Conservation (phyloP, 2,329 filamentous ascomycete genomes). For the Colletotrichum sp. region DNA sequence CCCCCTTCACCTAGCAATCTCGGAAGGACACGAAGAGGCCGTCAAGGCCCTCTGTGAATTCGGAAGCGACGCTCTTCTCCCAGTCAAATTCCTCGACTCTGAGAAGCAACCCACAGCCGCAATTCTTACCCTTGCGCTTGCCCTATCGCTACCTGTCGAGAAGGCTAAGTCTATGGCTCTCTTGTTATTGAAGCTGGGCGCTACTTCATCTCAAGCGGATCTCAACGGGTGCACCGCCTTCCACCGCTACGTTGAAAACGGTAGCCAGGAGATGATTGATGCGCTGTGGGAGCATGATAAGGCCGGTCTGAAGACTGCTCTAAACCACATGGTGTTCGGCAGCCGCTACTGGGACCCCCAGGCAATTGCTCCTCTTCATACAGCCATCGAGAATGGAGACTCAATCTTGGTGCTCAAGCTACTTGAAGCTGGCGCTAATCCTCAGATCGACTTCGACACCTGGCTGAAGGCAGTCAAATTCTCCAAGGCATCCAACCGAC, state of each 20-base stretch:
- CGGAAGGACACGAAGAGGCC: slow-evolving; percentile 71
- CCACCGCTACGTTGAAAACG: slow-evolving; percentile 64
- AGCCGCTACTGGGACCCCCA: slow-evolving; percentile 35
- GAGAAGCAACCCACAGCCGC: slow-evolving; percentile 58
- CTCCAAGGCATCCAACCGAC: slow-evolving; percentile 39
- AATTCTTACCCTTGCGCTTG: slow-evolving; percentile 74
- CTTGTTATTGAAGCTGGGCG: slow-evolving; percentile 72
- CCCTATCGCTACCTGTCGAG: slow-evolving; percentile 65
- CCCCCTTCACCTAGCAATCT: slow-evolving; percentile 79
- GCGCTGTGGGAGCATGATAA: slow-evolving; percentile 61
- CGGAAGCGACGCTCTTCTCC: slow-evolving; percentile 78
- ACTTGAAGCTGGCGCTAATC: slow-evolving; percentile 65
- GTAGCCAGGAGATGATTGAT: slow-evolving; percentile 53
- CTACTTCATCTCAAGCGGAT: slow-evolving; percentile 77
- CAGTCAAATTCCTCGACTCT: slow-evolving; percentile 68
- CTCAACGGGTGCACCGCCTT: slow-evolving; percentile 67
- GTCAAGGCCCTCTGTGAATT: slow-evolving; percentile 76
- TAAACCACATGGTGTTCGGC: slow-evolving; percentile 66
- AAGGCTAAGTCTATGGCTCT: slow-evolving; percentile 70
- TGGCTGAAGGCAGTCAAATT: slow-evolving; percentile 66
- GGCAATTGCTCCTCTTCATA: slow-evolving; percentile 58
- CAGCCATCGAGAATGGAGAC: slow-evolving; percentile 62
- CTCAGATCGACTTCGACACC: slow-evolving; percentile 65
- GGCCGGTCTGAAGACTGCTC: slow-evolving; percentile 63
- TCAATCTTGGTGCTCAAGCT: slow-evolving; percentile 61